A percentile compares a stretch with the other conserved stretches of the same genome.
Evolutionary conservation across 1,284 basidiomycete species (phyloP).

Genomic region (Cutaneotrichosporon spelunceum): DNA sequence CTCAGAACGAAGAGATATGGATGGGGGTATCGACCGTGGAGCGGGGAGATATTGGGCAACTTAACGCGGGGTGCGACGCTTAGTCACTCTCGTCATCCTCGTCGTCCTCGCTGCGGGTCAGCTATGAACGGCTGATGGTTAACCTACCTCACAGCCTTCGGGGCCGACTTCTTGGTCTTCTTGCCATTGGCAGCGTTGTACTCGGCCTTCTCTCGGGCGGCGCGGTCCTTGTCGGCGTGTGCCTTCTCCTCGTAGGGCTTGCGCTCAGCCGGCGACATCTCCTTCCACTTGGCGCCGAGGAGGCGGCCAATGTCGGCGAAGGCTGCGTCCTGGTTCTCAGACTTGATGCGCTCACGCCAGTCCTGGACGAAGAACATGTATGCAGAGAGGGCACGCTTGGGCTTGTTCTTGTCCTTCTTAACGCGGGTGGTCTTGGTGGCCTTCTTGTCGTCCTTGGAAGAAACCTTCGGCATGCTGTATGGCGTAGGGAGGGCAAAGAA

Average conservation of each 20-base stretch:
- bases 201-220: conserved; percentile 58
- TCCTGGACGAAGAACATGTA: conserved; percentile 99
- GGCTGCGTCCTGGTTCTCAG: conserved; percentile 88
- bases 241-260: conserved; percentile 93
- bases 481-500: conserved; percentile 1
- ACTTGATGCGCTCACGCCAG: conserved; percentile 90
- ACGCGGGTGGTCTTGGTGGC: conserved; percentile 60
- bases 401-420: conserved; percentile 50
- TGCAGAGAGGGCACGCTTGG: conserved; percentile 69
- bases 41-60: background rate
- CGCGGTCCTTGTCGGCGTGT: conserved; percentile 74
- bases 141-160: conserved; percentile 21
- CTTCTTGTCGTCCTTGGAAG: conserved; percentile 64
- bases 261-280: conserved; percentile 75
- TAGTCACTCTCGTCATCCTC: conserved; percentile 12
- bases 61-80: background rate
- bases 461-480: conserved; percentile 61
- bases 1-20: conserved; percentile 1
- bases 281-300: conserved; percentile 86
- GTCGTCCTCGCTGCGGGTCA: conserved; percentile 12
- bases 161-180: conserved; percentile 20
- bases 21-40: background rate
- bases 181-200: conserved; percentile 55
- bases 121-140: background rate
- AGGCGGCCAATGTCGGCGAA: conserved; percentile 91